Evolutionary conservation across 495 filamentous ascomycete species (phyloP).

Genomic region (Aspergillus conjunctus): DNA sequence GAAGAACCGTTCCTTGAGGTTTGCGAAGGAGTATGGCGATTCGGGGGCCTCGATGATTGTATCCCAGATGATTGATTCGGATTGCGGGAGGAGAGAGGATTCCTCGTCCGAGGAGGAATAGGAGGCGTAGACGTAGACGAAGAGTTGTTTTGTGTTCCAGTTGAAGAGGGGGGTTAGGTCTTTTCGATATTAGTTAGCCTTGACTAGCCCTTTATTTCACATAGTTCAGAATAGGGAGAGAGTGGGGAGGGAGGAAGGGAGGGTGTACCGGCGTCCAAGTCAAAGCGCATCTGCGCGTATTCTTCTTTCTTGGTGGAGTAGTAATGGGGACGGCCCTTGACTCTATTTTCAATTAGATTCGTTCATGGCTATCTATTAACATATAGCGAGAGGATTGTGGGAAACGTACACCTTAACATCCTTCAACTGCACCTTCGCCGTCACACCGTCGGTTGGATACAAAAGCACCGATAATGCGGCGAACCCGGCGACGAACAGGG

Average conservation of each 20-base stretch:
- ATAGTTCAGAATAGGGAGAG: background rate
- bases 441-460: constrained; percentile 64
- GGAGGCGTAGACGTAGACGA: constrained; percentile 87
- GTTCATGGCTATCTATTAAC: too few relatives aligned
- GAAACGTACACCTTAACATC: constrained; percentile 82
- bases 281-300: constrained; percentile 91
- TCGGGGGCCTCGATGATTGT: constrained; percentile 77
- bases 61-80: constrained; percentile 93
- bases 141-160: constrained; percentile 99
- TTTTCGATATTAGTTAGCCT: constrained; percentile 23
- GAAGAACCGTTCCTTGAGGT: constrained; percentile 39
- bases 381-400: background rate
- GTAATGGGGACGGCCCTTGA: constrained; percentile 89
- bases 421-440: constrained; percentile 63
- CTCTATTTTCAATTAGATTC: constrained; percentile 46
- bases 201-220: background rate
- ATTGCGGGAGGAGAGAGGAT: constrained; percentile 37
- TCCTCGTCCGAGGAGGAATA: constrained; percentile 63
- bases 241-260: background rate
- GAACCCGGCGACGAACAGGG: constrained; percentile 74
- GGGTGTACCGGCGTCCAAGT: constrained; percentile 69
- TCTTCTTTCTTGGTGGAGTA: constrained; percentile 90
- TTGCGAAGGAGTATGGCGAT: constrained; percentile 54
- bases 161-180: constrained; percentile 92
- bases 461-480: constrained; percentile 78